Percentiles rank a stretch among this genome's conserved stretches.
These are phyloP conservation scores for Cydonia oblonga DNA, from an alignment of 331 rosid genomes.

Conservation along the genomic window DNA sequence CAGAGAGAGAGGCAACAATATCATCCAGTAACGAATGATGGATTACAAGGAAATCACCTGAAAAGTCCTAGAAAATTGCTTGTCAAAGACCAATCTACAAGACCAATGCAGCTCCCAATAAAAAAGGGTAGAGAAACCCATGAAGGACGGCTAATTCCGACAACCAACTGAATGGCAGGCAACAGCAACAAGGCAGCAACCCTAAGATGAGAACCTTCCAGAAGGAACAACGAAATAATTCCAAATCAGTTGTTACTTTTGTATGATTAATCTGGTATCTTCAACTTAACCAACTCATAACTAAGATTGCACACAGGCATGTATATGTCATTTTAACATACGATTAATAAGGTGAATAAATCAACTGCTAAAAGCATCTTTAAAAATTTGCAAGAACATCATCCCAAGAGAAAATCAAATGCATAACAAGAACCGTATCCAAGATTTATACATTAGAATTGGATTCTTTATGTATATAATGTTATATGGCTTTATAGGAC, in stretches of 20 bases:
- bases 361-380: background rate
- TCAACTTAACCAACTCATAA: background rate
- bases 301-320: background rate
- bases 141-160: conserved; percentile 87
- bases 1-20: background rate
- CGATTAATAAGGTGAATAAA: background rate
- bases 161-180: conserved; percentile 85
- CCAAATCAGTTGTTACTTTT: background rate
- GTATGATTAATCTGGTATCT: background rate
- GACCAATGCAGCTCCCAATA: conserved; percentile 88
- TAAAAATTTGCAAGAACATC: background rate
- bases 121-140: conserved; percentile 95
- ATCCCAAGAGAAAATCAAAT: background rate
- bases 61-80: conserved; percentile 95
- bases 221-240: conserved; percentile 15
- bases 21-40: conserved; percentile 1
- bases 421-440: background rate
- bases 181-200: conserved; percentile 83
- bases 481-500: background rate
- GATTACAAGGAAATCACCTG: conserved; percentile 40
- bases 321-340: background rate
- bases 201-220: conserved; percentile 79
- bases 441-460: background rate
- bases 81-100: conserved; percentile 93
- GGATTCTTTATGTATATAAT: background rate